Evolutionary conservation across 495 filamentous ascomycete genomes (phyloP).

Genomic region (Rhypophila decipiens): DNA sequence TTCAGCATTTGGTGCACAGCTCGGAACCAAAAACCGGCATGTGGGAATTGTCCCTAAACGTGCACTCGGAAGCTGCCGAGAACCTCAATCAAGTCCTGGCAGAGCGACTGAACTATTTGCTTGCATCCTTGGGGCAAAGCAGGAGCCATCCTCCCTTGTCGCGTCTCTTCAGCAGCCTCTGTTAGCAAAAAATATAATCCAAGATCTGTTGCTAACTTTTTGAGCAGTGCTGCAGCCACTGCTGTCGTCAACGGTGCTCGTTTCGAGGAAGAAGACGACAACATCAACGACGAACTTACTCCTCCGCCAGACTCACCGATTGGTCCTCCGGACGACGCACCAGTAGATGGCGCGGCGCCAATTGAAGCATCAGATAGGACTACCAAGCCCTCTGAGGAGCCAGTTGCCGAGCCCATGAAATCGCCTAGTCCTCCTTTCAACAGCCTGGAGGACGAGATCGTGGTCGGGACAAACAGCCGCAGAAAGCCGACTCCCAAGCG

Average conservation of each 20-base stretch:
- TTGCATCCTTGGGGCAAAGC: no score
- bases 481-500: slow-evolving; percentile 18
- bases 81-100: no score
- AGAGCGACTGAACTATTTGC: no score
- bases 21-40: no score
- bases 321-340: not conserved
- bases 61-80: no score
- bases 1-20: no score
- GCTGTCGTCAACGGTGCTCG: slow-evolving; percentile 1
- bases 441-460: slow-evolving; percentile 38
- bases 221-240: not conserved
- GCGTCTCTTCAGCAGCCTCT: no score
- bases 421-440: slow-evolving; percentile 29
- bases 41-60: no score
- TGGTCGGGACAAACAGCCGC: slow-evolving; percentile 32
- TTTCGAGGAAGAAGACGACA: slow-evolving; percentile 16
- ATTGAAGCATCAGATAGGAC: slow-evolving; percentile 1
- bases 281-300: slow-evolving; percentile 24
- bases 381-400: slow-evolving; percentile 2
- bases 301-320: slow-evolving; percentile 22
- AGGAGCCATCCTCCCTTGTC: no score
- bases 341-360: not conserved
- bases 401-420: slow-evolving; percentile 10
- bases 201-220: not conserved
- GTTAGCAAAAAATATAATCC: no score